Conservation (phyloP, 2,329 filamentous ascomycete species). For the Phialophora chinensis region DNA sequence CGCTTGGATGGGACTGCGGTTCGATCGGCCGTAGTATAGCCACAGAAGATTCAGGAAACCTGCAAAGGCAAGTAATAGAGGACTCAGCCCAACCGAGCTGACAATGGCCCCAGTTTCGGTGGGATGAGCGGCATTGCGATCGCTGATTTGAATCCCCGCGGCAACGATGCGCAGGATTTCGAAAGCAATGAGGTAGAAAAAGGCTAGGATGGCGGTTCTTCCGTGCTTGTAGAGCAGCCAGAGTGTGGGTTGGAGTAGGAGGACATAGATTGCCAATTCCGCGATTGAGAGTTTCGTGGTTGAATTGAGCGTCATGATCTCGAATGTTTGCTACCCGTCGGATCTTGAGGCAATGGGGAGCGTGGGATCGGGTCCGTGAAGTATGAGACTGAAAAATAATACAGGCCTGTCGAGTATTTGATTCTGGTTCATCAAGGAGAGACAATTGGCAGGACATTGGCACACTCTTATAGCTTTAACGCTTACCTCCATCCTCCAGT, state of each 20-base stretch:
- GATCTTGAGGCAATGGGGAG: neutral
- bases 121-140: conserved; percentile 19
- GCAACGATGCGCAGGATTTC: conserved; percentile 48
- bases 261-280: conserved; percentile 45
- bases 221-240: conserved; percentile 48
- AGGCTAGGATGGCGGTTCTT: conserved; percentile 46
- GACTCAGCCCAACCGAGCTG: conserved; percentile 49
- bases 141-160: conserved; percentile 41
- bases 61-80: conserved; percentile 42
- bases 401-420: neutral
- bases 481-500: neutral
- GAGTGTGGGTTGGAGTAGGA: conserved; percentile 43
- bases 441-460: neutral
- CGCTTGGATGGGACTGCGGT: neutral
- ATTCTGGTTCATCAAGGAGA: neutral
- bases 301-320: conserved; percentile 23
- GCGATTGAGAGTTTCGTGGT: conserved; percentile 27
- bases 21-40: conserved; percentile 24
- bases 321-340: neutral
- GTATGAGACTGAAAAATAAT: neutral
- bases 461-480: conserved; percentile 11
- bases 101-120: conserved; percentile 45
- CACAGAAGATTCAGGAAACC: conserved; percentile 49
- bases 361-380: neutral
- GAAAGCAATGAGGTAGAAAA: conserved; percentile 49